A percentile compares a stretch with the other conserved stretches of the same genome.
These are phyloP conservation scores for Cladophialophora chaetospira DNA, from an alignment of 2,329 filamentous ascomycete genomes.

Conservation along the genomic window DNA sequence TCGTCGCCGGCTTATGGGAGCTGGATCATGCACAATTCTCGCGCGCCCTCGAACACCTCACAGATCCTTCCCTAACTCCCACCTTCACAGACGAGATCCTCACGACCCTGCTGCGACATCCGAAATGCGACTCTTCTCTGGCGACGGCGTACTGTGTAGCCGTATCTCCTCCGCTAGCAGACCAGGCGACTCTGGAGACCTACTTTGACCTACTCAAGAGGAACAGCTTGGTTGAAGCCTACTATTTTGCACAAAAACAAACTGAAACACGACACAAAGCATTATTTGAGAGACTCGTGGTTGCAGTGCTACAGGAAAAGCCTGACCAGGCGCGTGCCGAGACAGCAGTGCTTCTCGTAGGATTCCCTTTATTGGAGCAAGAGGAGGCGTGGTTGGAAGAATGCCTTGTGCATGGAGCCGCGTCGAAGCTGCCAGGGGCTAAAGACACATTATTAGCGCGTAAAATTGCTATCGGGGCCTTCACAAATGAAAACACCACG, in stretches of 20 bases:
- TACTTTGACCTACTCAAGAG: conserved; percentile 70
- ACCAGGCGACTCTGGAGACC: conserved; percentile 61
- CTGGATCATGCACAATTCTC: conserved; percentile 62
- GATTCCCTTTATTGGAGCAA: conserved; percentile 67
- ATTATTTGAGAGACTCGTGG: conserved; percentile 68
- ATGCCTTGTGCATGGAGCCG: conserved; percentile 65
- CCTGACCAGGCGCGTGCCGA: conserved; percentile 49
- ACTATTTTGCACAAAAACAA: conserved; percentile 70
- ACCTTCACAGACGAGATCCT: conserved; percentile 85
- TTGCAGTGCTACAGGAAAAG: conserved; percentile 54
- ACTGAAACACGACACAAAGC: conserved; percentile 62
- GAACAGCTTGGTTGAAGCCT: conserved; percentile 70
- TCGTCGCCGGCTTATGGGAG: conserved; percentile 80
- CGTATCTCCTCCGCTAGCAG: conserved; percentile 71
- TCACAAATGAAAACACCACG: conserved; percentile 38
- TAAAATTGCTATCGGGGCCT: conserved; percentile 66
- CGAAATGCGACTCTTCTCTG: conserved; percentile 62
- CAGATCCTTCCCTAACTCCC: conserved; percentile 71
- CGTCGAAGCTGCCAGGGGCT: conserved; percentile 64
- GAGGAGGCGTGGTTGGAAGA: conserved; percentile 77
- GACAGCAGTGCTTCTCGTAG: conserved; percentile 69
- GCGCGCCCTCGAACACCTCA: conserved; percentile 72
- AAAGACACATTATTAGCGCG: conserved; percentile 76
- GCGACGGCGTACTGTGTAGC: conserved; percentile 78
- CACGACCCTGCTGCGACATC: conserved; percentile 62